Evolutionary conservation across 106 monocot species (phyloP).

Genomic region (Allium cepa): DNA sequence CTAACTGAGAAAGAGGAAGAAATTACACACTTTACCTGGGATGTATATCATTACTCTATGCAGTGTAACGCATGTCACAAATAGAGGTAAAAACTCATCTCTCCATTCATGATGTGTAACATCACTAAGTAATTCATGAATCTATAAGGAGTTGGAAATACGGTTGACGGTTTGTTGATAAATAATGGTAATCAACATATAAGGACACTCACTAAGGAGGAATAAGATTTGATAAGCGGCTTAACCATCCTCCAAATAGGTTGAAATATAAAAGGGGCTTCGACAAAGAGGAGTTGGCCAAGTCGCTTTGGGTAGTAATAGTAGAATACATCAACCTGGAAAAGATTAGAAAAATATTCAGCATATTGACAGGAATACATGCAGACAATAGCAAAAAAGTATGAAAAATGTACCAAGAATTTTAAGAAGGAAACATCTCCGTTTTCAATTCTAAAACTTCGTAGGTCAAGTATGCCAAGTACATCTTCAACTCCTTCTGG

Average conservation of each 20-base stretch:
- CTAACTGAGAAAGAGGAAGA: too few species aligned
- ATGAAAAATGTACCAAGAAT: conserved; percentile 52
- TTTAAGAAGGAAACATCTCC: conserved; percentile 66
- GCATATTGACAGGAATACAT: too few species aligned
- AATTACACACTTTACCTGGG: too few species aligned
- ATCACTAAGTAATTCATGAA: background rate
- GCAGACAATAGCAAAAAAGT: too few species aligned
- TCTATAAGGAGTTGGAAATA: background rate
- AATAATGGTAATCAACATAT: too few species aligned
- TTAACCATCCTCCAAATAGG: conserved; percentile 83
- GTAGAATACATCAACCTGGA: conserved; percentile 88
- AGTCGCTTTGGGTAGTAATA: conserved; percentile 90
- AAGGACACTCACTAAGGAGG: conserved; percentile 51
- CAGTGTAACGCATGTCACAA: background rate
- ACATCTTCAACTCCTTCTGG: conserved; percentile 63
- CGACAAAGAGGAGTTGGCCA: conserved; percentile 78
- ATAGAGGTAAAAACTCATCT: background rate
- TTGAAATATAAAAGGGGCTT: conserved; percentile 87
- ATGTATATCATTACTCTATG: background rate
- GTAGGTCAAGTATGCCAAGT: conserved; percentile 75
- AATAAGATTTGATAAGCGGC: conserved; percentile 77
- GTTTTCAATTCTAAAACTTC: conserved; percentile 60
- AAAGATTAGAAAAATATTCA: background rate
- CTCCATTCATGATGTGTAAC: background rate
- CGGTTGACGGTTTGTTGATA: background rate